Evolutionary conservation across 1,284 basidiomycete species (phyloP), one percentile per base, ranked within the genome.

Genomic region (Tylopilus sp.): DNA sequence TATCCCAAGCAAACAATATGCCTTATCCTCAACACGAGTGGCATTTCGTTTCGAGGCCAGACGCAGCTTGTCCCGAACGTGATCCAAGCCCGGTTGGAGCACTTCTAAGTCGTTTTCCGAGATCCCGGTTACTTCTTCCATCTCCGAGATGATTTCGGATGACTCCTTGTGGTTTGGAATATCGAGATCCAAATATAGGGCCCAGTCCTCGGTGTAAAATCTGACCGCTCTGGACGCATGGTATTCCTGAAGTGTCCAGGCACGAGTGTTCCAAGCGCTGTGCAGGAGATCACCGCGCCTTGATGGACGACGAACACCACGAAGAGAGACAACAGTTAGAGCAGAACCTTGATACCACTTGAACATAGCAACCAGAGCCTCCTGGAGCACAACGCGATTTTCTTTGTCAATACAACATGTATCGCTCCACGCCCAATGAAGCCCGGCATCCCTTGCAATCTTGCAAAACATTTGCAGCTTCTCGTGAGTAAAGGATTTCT

Each of bases 351-450:
- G 22, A 9, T 67, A 66, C 65, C 65, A 66, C 19, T 49, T 66
- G 41, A 66, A 66, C 63, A 65, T 67, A 6, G 63, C 33, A 1
- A 66, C 64, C 1, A 65, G 3, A 2, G 63, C 63, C n/a, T 63
- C 65, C 6, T 62, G 63, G 7, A 62, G 60, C 1, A 62, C 61
- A 13, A 33, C 18, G 10, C 41, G 61, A 22, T 55, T n/a, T 0
- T 24, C 16, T 57, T 52, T 64, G 9, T 64, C 56, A n/a, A 64
- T 64, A 26, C 62, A 64, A 47, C 44, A 47, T 8, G 44, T 47
- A n/a, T 47, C 44, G 44, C 44, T 47, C 44, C 44, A 47, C 9
- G 15, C 65, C 69, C 66, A 70, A 16, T 47, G n/a, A 19, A 66
- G 58, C 5, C 69, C 63, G 10, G 51, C 33, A 0, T 56, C 18